Evolutionary conservation across 768 basidiomycete species (phyloP).

Genomic region (Podaxis rugospora): DNA sequence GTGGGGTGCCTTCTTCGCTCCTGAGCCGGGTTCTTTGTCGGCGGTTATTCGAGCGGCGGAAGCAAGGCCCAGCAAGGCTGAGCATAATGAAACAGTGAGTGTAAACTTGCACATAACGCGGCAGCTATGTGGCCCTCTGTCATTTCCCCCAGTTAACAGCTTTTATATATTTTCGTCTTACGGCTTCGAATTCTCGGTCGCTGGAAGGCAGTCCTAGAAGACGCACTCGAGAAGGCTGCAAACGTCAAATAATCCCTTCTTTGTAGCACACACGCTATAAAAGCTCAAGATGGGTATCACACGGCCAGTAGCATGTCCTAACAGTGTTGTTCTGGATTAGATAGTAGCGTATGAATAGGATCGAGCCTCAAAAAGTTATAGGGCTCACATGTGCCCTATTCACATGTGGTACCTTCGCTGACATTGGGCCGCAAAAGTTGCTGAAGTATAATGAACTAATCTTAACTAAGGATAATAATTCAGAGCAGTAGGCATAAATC

Average conservation of each 20-base stretch:
- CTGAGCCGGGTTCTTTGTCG: background rate
- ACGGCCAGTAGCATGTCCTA: background rate
- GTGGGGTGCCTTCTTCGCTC: background rate
- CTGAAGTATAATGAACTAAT: background rate
- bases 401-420: background rate
- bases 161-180: background rate
- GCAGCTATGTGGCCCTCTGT: background rate
- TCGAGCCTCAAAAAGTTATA: background rate
- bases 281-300: background rate
- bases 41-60: background rate
- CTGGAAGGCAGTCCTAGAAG: background rate
- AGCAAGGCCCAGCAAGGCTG: background rate
- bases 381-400: background rate
- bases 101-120: background rate
- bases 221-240: background rate
- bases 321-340: background rate
- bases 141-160: background rate
- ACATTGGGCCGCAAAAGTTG: background rate
- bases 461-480: background rate
- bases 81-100: background rate
- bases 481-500: background rate
- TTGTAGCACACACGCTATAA: background rate
- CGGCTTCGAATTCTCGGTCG: background rate
- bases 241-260: background rate
- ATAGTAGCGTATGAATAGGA: background rate